Evolutionary conservation across 768 basidiomycete genomes (phyloP).

Genomic region (Boletus vinaceobasis): DNA sequence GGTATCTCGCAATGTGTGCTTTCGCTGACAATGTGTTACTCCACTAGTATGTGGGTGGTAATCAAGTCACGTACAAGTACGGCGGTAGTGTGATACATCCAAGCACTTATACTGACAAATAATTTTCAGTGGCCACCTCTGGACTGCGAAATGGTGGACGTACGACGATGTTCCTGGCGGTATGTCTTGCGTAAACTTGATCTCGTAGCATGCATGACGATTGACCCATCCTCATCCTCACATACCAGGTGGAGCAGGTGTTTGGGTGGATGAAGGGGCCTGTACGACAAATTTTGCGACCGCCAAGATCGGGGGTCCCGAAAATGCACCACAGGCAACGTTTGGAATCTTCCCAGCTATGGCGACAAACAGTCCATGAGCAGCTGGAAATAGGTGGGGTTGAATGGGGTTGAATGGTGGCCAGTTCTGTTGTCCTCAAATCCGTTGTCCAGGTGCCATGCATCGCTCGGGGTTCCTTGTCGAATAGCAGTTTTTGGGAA

Average conservation of each 20-base stretch:
- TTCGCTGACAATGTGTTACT: neutral
- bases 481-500: neutral
- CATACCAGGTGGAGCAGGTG: constrained; percentile 13
- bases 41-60: constrained; percentile 43
- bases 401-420: neutral
- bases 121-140: constrained; percentile 41
- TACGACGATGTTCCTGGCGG: constrained; percentile 37
- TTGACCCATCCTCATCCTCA: neutral
- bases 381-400: neutral
- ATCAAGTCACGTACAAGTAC: constrained; percentile 42
- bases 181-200: constrained; percentile 5
- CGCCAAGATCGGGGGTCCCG: neutral
- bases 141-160: constrained; percentile 51
- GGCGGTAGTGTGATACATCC: neutral
- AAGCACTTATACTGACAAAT: neutral
- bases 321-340: neutral
- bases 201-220: neutral
- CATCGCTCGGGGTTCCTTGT: neutral
- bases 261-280: constrained; percentile 13
- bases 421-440: no score
- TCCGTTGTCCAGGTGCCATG: neutral
- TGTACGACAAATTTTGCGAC: constrained; percentile 11
- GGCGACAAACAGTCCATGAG: neutral
- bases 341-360: constrained; percentile 1
- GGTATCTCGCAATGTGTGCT: neutral